Base-by-base conservation (phyloP, 2,329 filamentous ascomycete genomes). In the Aschersonia sp. region DNA sequence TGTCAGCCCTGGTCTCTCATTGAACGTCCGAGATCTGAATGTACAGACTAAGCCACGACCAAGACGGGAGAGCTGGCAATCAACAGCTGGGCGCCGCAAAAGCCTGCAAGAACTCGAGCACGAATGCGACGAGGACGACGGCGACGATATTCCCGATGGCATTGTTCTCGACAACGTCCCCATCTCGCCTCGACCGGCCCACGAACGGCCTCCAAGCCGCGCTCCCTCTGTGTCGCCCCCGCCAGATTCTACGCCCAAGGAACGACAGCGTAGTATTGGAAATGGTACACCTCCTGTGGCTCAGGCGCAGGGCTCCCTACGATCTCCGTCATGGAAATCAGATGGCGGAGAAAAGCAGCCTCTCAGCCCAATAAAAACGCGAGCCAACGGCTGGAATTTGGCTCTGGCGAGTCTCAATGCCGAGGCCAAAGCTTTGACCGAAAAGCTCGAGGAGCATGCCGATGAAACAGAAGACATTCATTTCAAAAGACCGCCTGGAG, bases 81-180 rank as follows among this genome's bases (percentile, higher is more conserved):
- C 40, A 22, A 75, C 81, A 0, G 76, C 69, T 43, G 67, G 69
- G 5, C 71, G 78, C 42, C 72, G 81, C 49, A 90, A 87, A 61
- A 79, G 81, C 0, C 71, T 77, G 1, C 67, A 80, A 50, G 79
- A 89, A 56, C 69, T 87, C 46, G 86, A 92, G 60, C 76, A 78
- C 47, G 85, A 90, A 58, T 89, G 76, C 51, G 80, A 87, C 55
- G 78, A 83, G 46, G 83, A 89, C 54, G 83, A 88, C 47, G 81
- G 78, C 46, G 82, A 81, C 47, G 84, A 88, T 57, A 81, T 92
- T 32, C 86, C 86, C 0, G 85, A 89, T 30, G 85, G 86, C 47
- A 75, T 85, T 30, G 74, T 88, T 46, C 75, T 92, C 44, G 85
- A 87, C 65, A 92, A 92, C 53, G 81, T 92, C 2, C 86, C 86